Base-by-base conservation (phyloP, 177 flowering plant genomes). In the Vitis hybrid region DNA sequence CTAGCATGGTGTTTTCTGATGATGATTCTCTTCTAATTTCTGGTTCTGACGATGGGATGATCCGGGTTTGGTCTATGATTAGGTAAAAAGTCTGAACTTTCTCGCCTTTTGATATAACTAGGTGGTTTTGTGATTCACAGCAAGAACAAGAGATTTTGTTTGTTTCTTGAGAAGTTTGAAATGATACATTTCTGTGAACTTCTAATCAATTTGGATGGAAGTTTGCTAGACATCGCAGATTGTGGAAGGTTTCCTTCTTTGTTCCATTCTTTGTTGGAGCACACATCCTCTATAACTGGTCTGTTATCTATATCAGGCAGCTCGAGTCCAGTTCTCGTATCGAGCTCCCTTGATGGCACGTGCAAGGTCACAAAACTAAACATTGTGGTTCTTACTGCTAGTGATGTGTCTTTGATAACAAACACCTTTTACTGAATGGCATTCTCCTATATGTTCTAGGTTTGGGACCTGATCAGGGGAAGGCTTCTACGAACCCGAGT, bases 311-410 rank as follows among this genome's bases (percentile, higher is more conserved):
- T 72, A 49, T 79, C 83, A 18, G 64, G 76, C 64, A 65, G 76
- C 50, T 65, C 80, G 22, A 77, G 69, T 60, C 76, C 82, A 50
- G 58, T 77, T 51, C 70, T 84, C 15, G 19, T 84, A 68, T 84
- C 91, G 48, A 83, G 89, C 81, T 87, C 89, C 45, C 73, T 81
- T 49, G 91, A 87, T 72, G 82, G 85, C 57, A 81, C 83, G 18
- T 86, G 84, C 84, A 87, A 84, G 91, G 91, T 87, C 10, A 19
- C 51, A 51, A 39, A 18, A 62, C 22, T 31, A 11, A 39, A 45
- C 56, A 26, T 14, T 33, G 5, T 51, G 8, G 12, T 64, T 62
- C 19, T 53, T 16, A 13, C 13, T 59, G 15, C 18, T 64, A 10
- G 1, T 39, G 20, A 48, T 60, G 48, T 52, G 0, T 33, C 9